Conservation (phyloP, 768 basidiomycete species). For the Trametes villosa region DNA sequence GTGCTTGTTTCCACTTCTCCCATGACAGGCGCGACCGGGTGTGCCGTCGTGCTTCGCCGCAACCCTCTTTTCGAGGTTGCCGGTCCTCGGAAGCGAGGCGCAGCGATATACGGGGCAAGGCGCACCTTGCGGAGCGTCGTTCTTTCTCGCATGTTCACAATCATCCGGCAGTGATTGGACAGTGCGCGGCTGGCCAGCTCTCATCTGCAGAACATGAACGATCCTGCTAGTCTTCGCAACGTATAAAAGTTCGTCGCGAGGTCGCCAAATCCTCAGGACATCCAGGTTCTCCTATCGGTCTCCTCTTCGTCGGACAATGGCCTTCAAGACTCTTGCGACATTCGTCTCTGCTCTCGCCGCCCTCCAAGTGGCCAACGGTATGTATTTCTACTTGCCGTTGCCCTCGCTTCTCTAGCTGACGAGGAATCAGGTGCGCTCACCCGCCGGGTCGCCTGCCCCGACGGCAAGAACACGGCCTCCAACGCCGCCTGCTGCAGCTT, state of each 20-base stretch:
- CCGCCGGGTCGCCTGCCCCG: conserved; percentile 33
- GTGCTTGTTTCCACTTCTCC: conserved; percentile 1
- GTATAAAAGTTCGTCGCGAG: background rate
- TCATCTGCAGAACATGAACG: background rate
- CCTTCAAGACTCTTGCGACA: conserved; percentile 22
- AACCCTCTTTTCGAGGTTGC: conserved; percentile 1
- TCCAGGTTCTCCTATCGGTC: background rate
- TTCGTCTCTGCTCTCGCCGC: conserved; percentile 21
- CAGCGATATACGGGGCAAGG: background rate
- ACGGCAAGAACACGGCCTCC: conserved; percentile 32
- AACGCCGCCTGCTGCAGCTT: conserved; percentile 37
- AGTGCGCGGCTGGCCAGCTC: background rate
- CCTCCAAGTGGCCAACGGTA: conserved; percentile 21
- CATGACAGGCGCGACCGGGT: background rate
- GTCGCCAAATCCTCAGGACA: conserved; percentile 3
- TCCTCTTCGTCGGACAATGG: conserved; percentile 22
- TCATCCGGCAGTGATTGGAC: conserved; percentile 6
- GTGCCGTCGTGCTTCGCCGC: background rate
- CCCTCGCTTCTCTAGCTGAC: background rate
- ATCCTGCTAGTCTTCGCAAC: background rate
- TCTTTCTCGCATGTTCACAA: conserved; percentile 3
- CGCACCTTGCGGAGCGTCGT: background rate
- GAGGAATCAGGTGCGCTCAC: conserved; percentile 22
- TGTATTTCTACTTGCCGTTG: background rate
- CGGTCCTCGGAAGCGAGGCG: background rate